Percentiles rank a stretch among this genome's conserved stretches.
Evolutionary conservation across 2,329 filamentous ascomycete genomes (phyloP).

Genomic region (Talaromyces pinophilus): DNA sequence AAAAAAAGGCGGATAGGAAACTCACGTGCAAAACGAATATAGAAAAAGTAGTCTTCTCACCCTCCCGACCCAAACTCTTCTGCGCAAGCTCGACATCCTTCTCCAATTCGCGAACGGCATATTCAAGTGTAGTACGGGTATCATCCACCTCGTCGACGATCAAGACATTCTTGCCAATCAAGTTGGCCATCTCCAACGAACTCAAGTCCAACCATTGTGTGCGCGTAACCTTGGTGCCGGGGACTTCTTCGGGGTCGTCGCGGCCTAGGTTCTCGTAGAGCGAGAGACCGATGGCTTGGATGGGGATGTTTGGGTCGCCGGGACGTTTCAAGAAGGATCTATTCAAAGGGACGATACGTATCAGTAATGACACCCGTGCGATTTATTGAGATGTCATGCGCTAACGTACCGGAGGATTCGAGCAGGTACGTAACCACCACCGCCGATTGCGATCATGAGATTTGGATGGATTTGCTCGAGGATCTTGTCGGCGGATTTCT

Average conservation of each 20-base stretch:
- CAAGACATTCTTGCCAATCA: slow-evolving; percentile 86
- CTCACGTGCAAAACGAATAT: slow-evolving; percentile 93
- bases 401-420: slow-evolving; percentile 75
- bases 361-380: not conserved
- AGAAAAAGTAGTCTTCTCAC: slow-evolving; percentile 80
- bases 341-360: not conserved
- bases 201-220: slow-evolving; percentile 97
- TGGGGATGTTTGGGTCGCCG: slow-evolving; percentile 89
- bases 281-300: slow-evolving; percentile 97
- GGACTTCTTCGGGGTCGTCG: slow-evolving; percentile 67
- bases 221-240: slow-evolving; percentile 91
- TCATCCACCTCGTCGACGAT: slow-evolving; percentile 97
- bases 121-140: slow-evolving; percentile 90
- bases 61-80: slow-evolving; percentile 66
- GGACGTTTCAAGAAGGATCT: slow-evolving; percentile 89
- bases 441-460: slow-evolving; percentile 97
- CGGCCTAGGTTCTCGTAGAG: slow-evolving; percentile 83
- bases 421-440: slow-evolving; percentile 94
- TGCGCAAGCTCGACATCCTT: slow-evolving; percentile 89
- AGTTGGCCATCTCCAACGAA: slow-evolving; percentile 80
- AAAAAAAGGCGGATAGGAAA: slow-evolving; percentile 27
- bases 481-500: slow-evolving; percentile 77
- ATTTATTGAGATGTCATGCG: not conserved
- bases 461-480: slow-evolving; percentile 85
- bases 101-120: slow-evolving; percentile 86